Percentiles rank a stretch among this genome's conserved stretches.
These are phyloP conservation scores for Paramecium octaurelia DNA, from an alignment of 73 alveolate species.

Conservation along the genomic window DNA sequence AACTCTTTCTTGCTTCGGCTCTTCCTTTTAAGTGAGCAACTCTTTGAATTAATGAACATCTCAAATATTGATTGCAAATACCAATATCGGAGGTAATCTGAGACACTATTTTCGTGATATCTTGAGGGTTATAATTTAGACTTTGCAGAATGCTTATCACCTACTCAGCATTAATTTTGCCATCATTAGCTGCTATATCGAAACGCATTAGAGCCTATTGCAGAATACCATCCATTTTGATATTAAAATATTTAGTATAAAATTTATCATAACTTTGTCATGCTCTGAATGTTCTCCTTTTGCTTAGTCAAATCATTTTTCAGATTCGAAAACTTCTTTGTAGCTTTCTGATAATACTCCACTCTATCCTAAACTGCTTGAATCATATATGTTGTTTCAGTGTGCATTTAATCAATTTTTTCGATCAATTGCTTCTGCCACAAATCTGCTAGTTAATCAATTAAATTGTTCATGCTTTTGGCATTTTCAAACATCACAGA, in stretches of 20 bases:
- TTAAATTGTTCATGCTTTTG: background rate
- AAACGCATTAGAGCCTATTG: background rate
- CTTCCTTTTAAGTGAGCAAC: background rate
- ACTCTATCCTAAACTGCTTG: conserved; percentile 39
- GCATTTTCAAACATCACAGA: conserved; percentile 23
- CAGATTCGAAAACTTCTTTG: background rate
- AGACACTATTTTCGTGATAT: background rate
- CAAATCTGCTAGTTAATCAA: background rate
- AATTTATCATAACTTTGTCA: background rate
- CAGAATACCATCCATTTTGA: background rate
- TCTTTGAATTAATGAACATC: background rate
- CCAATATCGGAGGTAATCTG: conserved; percentile 6
- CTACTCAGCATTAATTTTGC: background rate
- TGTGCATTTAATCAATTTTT: background rate
- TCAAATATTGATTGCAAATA: background rate
- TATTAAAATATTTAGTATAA: background rate
- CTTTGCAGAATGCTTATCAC: conserved; percentile 2
- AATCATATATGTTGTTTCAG: background rate
- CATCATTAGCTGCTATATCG: conserved; percentile 16
- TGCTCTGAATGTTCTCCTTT: background rate
- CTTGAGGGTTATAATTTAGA: background rate
- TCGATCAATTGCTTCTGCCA: background rate
- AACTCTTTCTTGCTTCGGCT: background rate
- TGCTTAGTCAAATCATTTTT: background rate
- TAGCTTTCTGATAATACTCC: conserved; percentile 20